phyloP scores from a whole-genome alignment of 2,329 filamentous ascomycete genomes.

The Verticillium dahliae region DNA sequence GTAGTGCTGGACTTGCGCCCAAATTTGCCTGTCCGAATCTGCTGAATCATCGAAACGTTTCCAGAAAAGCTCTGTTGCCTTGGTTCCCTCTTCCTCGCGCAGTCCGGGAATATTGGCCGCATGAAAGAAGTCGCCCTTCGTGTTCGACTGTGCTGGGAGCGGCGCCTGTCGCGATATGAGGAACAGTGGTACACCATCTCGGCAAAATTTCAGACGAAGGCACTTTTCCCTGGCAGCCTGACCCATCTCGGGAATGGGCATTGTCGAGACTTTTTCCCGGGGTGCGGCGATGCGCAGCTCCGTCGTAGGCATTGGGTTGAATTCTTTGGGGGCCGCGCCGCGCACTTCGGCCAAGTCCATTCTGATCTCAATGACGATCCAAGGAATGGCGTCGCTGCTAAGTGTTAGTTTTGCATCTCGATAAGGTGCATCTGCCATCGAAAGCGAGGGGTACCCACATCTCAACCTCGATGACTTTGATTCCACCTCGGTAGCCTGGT shows the following conservation, averaged over 20 bases:
- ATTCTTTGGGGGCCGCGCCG: conserved; percentile 4
- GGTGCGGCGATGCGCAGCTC: conserved; percentile 7
- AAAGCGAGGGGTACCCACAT: conserved; percentile 3
- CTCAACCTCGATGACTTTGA: conserved; percentile 6
- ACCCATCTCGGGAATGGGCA: not conserved
- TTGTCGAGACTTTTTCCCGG: conserved; percentile 2
- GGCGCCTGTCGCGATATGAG: conserved; percentile 1
- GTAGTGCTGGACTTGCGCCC: conserved; percentile 5
- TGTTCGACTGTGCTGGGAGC: not conserved
- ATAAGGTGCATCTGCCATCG: no score
- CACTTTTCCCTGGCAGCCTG: not conserved
- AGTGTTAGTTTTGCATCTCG: not conserved
- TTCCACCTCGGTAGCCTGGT: not conserved
- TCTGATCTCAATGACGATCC: conserved; percentile 5
- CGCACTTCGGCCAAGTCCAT: not conserved
- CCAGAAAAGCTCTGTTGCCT: conserved; percentile 4
- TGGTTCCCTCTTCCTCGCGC: conserved; percentile 3
- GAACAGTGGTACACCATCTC: conserved; percentile 6
- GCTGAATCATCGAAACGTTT: not conserved
- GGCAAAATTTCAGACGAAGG: not conserved
- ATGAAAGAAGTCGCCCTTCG: conserved; percentile 7
- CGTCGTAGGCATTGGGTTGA: conserved; percentile 5
- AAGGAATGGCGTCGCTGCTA: not conserved
- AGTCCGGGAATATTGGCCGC: conserved; percentile 1
- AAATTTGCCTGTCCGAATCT: conserved; percentile 2